These are phyloP conservation scores for Sclerospora graminicola DNA, from an alignment of 352 stramenopile species.

Conservation along the genomic window DNA sequence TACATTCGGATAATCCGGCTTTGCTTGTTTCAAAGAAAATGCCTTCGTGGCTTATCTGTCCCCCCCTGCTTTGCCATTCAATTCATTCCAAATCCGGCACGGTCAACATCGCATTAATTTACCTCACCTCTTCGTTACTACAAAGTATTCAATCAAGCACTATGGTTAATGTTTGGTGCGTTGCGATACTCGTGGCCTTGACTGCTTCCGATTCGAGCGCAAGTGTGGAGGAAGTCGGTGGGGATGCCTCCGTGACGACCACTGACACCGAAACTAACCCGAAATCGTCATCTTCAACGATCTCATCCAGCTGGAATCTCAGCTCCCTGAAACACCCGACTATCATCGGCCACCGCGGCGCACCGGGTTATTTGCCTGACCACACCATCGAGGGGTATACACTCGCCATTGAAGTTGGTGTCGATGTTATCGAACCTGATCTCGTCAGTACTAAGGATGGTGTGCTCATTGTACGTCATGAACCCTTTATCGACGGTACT, in stretches of 20 bases:
- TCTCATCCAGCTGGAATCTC: constrained; percentile 12
- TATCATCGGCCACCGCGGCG: constrained; percentile 78
- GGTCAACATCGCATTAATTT: too few species aligned
- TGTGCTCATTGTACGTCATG: constrained; percentile 78
- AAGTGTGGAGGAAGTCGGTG: not conserved
- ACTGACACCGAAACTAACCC: not conserved
- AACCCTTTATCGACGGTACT: constrained; percentile 83
- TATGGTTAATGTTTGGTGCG: constrained; percentile 4
- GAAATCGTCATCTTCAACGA: constrained; percentile 9
- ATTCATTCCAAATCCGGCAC: too few species aligned
- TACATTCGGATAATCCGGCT: too few species aligned
- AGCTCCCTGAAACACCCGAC: constrained; percentile 37
- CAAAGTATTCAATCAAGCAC: not conserved
- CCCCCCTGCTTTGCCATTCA: not conserved
- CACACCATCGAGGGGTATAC: constrained; percentile 86
- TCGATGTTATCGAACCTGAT: constrained; percentile 89
- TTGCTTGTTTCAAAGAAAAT: not conserved
- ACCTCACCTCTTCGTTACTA: too few species aligned
- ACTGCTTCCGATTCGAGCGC: not conserved
- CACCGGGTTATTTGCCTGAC: constrained; percentile 84
- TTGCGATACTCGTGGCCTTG: not conserved
- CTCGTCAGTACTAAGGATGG: constrained; percentile 82
- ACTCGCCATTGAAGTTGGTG: constrained; percentile 81
- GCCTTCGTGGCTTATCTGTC: too few species aligned
- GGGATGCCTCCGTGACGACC: too few species aligned